These are phyloP conservation scores for Symbiodinium natans DNA, from an alignment of 73 alveolate species.

Conservation along the genomic window DNA sequence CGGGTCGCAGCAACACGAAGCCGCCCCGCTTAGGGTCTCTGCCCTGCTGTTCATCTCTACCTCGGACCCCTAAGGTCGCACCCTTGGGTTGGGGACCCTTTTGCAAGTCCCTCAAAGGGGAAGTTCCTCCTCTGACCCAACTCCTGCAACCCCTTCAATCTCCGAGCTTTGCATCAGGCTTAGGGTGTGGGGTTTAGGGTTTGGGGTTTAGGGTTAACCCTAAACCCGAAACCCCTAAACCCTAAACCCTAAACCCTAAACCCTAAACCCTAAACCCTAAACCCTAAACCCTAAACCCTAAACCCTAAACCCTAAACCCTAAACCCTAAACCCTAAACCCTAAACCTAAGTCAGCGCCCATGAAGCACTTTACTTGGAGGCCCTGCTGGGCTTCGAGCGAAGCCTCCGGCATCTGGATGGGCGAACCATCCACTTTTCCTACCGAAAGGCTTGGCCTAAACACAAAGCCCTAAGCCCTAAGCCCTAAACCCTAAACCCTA, in stretches of 20 bases:
- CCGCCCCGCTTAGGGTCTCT: too few species aligned
- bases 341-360: background rate
- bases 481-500: too few species aligned
- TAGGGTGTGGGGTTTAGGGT: background rate
- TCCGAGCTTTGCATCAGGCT: too few species aligned
- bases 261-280: background rate
- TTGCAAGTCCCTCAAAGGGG: too few species aligned
- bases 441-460: background rate
- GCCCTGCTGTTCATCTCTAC: too few species aligned
- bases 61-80: too few species aligned
- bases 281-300: background rate
- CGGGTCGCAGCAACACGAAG: too few species aligned
- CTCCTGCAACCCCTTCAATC: too few species aligned
- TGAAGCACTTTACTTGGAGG: background rate
- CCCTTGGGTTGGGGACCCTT: too few species aligned
- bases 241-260: background rate
- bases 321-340: background rate
- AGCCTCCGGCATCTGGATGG: background rate
- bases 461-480: too few species aligned
- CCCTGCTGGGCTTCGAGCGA: background rate
- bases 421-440: background rate
- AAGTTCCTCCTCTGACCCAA: too few species aligned
- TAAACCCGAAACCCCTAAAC: background rate
- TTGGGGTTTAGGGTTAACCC: background rate
- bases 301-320: background rate